Base-by-base conservation (phyloP, 2,329 filamentous ascomycete species). In the Hypoxylon sp. region DNA sequence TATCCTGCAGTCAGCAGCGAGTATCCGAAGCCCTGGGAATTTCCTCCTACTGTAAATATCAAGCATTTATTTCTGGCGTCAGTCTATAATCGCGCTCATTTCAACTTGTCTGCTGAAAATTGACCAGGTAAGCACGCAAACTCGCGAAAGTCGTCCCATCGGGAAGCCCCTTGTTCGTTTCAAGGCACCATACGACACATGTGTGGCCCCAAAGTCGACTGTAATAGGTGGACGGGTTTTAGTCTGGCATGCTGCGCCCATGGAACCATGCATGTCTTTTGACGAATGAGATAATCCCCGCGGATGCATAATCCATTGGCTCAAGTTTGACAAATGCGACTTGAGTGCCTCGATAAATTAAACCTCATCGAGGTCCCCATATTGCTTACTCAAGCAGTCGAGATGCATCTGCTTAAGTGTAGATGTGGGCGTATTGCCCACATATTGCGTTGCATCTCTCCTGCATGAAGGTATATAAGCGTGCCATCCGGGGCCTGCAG, bases 231-330 rank as follows among this genome's bases (percentile, higher is more conserved):
- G 55, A 64, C 36, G 48, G 42, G 65, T 61, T 69, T 67, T 55
- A 46, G 57, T 61, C 64, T 66, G 68, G 64, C 62, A 68, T 67
- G 46, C 58, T 67, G 44, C 30, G 62, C 52, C 51, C 54, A 52
- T 65, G 69, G 59, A 61, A 61, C 61, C 52, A 69, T 67, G 59
- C 61, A 70, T 70, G 62, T 55, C 52, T 64, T 53, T 60, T 55
- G 66, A 65, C 71, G 69, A 73, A 74, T 73, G 56, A 67, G 66
- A 72, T 70, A 69, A 70, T 71, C 61, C 69, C 67, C 65, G 67
- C 71, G 71, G 55, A 61, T 63, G 69, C 61, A 67, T 65, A 61
- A 65, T 56, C 59, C 59, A 65, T 69, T 65, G 68, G 63, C 20
- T 60, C 40, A 55, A 46, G 50, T 52, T 64, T 64, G 52, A 54